Conservation (phyloP, 805 yeast genomes). For the Wickerhamiella allomyrinae region DNA sequence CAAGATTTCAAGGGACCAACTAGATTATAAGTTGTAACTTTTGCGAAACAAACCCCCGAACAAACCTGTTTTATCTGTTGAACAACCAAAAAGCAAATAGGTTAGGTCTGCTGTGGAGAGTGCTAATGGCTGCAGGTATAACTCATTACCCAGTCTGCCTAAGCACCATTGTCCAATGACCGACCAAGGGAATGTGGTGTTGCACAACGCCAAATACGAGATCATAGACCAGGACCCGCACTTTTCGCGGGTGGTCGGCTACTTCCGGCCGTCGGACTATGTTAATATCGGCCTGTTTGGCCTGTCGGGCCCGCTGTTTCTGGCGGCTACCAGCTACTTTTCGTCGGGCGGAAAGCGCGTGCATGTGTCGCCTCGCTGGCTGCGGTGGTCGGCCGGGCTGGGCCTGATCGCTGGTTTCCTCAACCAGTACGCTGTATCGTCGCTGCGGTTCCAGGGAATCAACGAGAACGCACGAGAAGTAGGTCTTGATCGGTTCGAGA, state of each 20-base stretch:
- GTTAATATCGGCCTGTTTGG: constrained; percentile 35
- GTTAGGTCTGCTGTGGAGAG: too few relatives aligned
- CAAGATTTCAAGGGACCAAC: too few relatives aligned
- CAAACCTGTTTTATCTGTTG: too few relatives aligned
- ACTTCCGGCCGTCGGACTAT: constrained; percentile 57
- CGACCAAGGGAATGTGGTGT: constrained; percentile 14
- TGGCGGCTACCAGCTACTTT: constrained; percentile 32
- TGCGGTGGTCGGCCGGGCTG: constrained; percentile 46
- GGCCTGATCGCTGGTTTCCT: constrained; percentile 66
- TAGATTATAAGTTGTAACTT: too few relatives aligned
- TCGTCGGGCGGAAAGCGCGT: constrained; percentile 36
- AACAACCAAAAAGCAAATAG: too few relatives aligned
- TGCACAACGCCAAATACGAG: constrained; percentile 25
- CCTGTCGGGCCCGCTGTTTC: constrained; percentile 35
- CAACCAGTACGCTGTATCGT: constrained; percentile 50
- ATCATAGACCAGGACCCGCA: constrained; percentile 69
- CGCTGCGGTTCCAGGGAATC: constrained; percentile 66
- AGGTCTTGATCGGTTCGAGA: constrained; percentile 55
- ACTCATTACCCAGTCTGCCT: background rate
- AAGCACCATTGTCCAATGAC: constrained; percentile 2
- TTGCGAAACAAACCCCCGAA: too few relatives aligned
- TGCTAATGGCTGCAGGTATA: too few relatives aligned
- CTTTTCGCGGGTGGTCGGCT: constrained; percentile 54
- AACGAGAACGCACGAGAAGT: constrained; percentile 61
- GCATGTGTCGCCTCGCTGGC: constrained; percentile 40